These are phyloP conservation scores for Cavenderia fasciculata DNA, from an alignment of 78 protist genomes.

Conservation along the genomic window DNA sequence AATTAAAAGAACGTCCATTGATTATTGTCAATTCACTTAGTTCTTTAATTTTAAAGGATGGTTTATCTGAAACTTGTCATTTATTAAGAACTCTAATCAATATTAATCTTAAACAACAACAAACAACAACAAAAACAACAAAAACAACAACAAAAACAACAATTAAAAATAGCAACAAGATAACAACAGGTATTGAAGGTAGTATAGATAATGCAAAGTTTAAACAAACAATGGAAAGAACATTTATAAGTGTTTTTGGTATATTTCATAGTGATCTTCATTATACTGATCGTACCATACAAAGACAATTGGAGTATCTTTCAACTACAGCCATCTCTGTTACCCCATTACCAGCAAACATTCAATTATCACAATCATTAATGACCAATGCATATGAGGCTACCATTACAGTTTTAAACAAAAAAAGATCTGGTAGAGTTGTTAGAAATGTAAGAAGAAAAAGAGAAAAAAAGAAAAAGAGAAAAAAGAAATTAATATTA, in stretches of 20 bases:
- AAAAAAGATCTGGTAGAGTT: slow-evolving; percentile 67
- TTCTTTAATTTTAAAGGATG: slow-evolving; percentile 65
- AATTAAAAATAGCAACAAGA: background rate
- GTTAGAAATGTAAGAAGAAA: slow-evolving; percentile 30
- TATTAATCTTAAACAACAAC: slow-evolving; percentile 20
- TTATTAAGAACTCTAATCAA: slow-evolving; percentile 54
- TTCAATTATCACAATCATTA: slow-evolving; percentile 22
- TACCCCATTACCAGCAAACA: slow-evolving; percentile 50
- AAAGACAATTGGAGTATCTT: slow-evolving; percentile 46
- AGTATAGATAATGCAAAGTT: background rate
- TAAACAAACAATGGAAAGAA: background rate
- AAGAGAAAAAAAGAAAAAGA: too few relatives aligned
- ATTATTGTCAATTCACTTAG: slow-evolving; percentile 34
- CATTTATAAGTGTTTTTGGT: slow-evolving; percentile 41
- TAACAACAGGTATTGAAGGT: slow-evolving; percentile 68
- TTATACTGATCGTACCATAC: slow-evolving; percentile 15
- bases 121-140: background rate
- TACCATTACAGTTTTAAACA: slow-evolving; percentile 51
- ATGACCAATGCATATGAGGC: slow-evolving; percentile 61
- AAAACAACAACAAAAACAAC: background rate
- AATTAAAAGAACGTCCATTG: slow-evolving; percentile 45
- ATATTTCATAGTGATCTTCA: slow-evolving; percentile 60
- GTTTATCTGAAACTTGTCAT: slow-evolving; percentile 72
- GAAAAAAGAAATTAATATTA: background rate
- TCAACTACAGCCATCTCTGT: slow-evolving; percentile 66